phyloP scores from a whole-genome alignment of 1,284 basidiomycete species.

The Athelia sp. region DNA sequence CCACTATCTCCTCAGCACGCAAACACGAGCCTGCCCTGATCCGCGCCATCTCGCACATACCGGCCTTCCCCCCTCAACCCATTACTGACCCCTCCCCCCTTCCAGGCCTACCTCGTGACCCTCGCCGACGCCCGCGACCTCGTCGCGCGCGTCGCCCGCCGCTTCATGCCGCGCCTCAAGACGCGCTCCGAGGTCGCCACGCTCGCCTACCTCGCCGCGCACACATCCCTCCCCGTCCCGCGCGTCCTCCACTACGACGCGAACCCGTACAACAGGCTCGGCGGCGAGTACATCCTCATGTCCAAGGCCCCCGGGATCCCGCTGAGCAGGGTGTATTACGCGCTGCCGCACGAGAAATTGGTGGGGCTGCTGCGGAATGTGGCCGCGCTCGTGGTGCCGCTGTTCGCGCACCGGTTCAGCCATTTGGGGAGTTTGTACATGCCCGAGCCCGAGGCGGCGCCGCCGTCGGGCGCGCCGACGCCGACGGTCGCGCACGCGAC shows the following conservation, averaged over 20 bases:
- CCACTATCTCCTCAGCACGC: no score
- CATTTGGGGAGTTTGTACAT: conserved; percentile 69
- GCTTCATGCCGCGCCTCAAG: conserved; percentile 79
- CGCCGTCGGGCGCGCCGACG: conserved; percentile 27
- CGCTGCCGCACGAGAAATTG: conserved; percentile 56
- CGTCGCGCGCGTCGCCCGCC: conserved; percentile 72
- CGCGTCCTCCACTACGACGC: conserved; percentile 70
- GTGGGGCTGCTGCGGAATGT: conserved; percentile 61
- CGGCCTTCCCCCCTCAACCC: conserved; percentile 3
- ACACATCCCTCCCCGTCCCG: conserved; percentile 67
- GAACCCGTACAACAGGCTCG: conserved; percentile 76
- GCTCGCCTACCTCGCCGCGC: conserved; percentile 65
- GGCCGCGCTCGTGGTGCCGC: conserved; percentile 57
- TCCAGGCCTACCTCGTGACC: conserved; percentile 69
- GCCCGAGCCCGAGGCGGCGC: conserved; percentile 23
- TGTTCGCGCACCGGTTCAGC: conserved; percentile 72
- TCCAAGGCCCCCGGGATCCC: conserved; percentile 74
- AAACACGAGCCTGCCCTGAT: no score
- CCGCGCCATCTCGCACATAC: not conserved
- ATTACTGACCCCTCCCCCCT: no score
- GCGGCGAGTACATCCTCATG: conserved; percentile 81
- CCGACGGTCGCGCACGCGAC: conserved; percentile 28
- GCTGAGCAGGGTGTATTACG: conserved; percentile 61
- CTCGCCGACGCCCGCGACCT: conserved; percentile 57
- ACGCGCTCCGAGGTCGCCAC: conserved; percentile 81